Percentiles rank a stretch among this genome's conserved stretches.
These are phyloP conservation scores for Circinella minor DNA, from an alignment of 371 early-diverging fungal genomes.

Conservation along the genomic window DNA sequence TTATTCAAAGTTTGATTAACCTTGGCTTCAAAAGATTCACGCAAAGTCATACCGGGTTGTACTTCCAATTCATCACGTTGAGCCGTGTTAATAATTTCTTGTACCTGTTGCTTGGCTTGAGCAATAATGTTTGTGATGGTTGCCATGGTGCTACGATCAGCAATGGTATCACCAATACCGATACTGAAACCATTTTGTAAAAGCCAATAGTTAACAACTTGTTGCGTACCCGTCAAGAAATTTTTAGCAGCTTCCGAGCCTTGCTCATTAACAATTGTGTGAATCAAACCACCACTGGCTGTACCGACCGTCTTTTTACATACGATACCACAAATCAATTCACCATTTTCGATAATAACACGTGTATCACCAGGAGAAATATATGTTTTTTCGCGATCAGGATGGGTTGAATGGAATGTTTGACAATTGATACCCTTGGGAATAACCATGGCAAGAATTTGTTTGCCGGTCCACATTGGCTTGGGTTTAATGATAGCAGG, in stretches of 20 bases:
- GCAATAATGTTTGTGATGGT: constrained; percentile 86
- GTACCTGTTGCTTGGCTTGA: constrained; percentile 87
- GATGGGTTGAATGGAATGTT: constrained; percentile 81
- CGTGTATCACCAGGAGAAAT: constrained; percentile 92
- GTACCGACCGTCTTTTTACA: constrained; percentile 99
- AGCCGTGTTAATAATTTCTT: constrained; percentile 85
- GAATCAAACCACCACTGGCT: constrained; percentile 93
- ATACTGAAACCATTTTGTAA: constrained; percentile 96
- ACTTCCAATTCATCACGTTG: constrained; percentile 88
- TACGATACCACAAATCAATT: constrained; percentile 93
- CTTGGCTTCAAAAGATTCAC: constrained; percentile 95
- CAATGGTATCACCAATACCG: constrained; percentile 99
- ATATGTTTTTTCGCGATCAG: constrained; percentile 79
- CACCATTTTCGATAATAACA: constrained; percentile 95
- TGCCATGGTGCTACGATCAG: constrained; percentile 89
- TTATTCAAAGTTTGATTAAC: constrained; percentile 93
- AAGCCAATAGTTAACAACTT: constrained; percentile 97
- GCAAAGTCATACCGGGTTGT: constrained; percentile 97
- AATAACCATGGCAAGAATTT: constrained; percentile 93
- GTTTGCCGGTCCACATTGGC: constrained; percentile 99
- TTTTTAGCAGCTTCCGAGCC: constrained; percentile 89
- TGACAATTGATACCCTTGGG: constrained; percentile 91
- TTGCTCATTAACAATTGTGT: constrained; percentile 96
- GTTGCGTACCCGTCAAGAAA: constrained; percentile 97
- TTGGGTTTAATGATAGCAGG: constrained; percentile 97